Evolutionary conservation across 2,329 filamentous ascomycete species (phyloP).

Genomic region (Apiospora saccharicola): DNA sequence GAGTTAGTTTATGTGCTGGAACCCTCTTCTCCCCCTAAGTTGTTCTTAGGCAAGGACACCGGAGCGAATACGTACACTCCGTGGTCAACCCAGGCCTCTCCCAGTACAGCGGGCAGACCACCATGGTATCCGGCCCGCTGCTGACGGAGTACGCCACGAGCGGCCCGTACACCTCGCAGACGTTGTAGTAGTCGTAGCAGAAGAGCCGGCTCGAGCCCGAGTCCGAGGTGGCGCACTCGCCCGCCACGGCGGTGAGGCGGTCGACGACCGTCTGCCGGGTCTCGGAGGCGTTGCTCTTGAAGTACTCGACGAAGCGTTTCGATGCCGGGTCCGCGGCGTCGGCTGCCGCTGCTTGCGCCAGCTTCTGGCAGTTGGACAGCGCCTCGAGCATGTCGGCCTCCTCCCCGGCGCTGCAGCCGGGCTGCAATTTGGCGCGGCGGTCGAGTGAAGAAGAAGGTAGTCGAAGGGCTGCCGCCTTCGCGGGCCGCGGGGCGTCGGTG

Average conservation of each 20-base stretch:
- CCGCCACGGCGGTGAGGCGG: slow-evolving; percentile 31
- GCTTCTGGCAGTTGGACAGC: slow-evolving; percentile 31
- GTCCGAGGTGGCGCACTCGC: slow-evolving; percentile 33
- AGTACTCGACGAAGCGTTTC: slow-evolving; percentile 35
- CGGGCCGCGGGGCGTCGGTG: neutral
- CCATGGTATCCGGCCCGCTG: slow-evolving; percentile 29
- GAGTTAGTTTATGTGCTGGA: no score
- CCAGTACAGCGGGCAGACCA: slow-evolving; percentile 36
- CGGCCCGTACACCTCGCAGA: slow-evolving; percentile 33
- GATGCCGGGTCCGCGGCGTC: slow-evolving; percentile 33
- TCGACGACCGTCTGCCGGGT: slow-evolving; percentile 31
- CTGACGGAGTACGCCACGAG: slow-evolving; percentile 34
- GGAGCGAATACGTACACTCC: slow-evolving; percentile 12
- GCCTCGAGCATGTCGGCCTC: slow-evolving; percentile 30
- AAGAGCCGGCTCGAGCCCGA: slow-evolving; percentile 30
- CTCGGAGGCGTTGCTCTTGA: slow-evolving; percentile 32
- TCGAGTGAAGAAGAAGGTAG: slow-evolving; percentile 19
- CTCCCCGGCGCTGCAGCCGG: slow-evolving; percentile 31
- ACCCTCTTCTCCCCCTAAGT: no score
- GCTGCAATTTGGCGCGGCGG: slow-evolving; percentile 30
- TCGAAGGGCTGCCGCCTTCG: slow-evolving; percentile 17
- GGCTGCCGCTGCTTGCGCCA: slow-evolving; percentile 33
- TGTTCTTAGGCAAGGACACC: no score
- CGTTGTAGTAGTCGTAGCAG: slow-evolving; percentile 33
- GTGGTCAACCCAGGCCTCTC: slow-evolving; percentile 31